Base-by-base conservation (phyloP, 1,284 basidiomycete genomes). In the Caloboletus firmus region DNA sequence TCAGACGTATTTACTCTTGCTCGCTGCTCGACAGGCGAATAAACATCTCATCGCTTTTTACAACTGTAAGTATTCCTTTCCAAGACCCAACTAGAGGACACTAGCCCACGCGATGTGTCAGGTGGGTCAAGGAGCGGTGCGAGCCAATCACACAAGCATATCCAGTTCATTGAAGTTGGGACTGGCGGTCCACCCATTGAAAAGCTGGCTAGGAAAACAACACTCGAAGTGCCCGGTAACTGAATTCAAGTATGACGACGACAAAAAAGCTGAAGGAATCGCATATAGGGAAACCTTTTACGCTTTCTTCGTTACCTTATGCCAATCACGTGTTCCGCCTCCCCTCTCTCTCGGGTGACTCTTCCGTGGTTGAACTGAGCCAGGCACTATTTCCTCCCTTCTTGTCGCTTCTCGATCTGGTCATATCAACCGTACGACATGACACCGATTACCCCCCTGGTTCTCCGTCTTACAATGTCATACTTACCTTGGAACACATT, bases 111-210 rank as follows among this genome's bases (percentile, higher is more conserved):
- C 41, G 45, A 52, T 45, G 9, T 20, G 30, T 39, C 53, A 89
- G 90, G 91, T 61, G 92, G 92, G 5, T 78, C 83, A 45, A 77
- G 82, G 44, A 93, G 90, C 55, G 93, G 93, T 34, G 92, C 93
- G 9, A 93, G 90, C 68, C 93, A 95, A 72, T 76, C 80, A 2
- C 93, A 94, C 73, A 91, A 95, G 62, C 93, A 95, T 68, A 65
- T 95, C 20, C 93, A 95, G 70, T 87, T 94, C 57, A 72, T 95
- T 18, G 69, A 85, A 20, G 79, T 81, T 12, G 76, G 74, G 39
- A 74, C 75, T 20, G 79, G 80, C 43, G 85, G 83, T 4, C 86
- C 89, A 28, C 92, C 92, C 0, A 76, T 93, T 36, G 91, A 93
- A 69, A 74, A 71, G 45, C 78, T 92, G 58, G 84, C 88, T 5